phyloP scores from a whole-genome alignment of 2,329 filamentous ascomycete species.

The Thielaviopsis cerberus region DNA sequence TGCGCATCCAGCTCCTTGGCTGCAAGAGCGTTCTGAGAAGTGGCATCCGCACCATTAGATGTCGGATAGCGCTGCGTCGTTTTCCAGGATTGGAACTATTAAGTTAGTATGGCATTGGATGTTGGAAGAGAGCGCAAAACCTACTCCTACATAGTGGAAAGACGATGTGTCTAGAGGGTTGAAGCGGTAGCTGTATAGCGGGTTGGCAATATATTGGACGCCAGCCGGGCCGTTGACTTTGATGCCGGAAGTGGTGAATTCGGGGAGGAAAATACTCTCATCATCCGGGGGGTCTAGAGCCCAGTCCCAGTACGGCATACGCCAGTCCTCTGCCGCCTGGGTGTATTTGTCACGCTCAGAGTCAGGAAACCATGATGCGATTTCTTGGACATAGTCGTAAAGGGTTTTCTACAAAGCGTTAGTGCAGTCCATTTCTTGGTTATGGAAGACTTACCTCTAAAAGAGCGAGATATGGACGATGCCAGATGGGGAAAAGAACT shows the following conservation, averaged over 20 bases:
- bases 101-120: background rate
- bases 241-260: slow-evolving; percentile 30
- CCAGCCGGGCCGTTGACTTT: slow-evolving; percentile 38
- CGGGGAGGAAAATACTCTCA: slow-evolving; percentile 27
- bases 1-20: slow-evolving; percentile 33
- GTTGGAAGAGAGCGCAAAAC: slow-evolving; percentile 16
- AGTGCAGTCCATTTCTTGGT: background rate
- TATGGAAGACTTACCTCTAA: slow-evolving; percentile 29
- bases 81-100: slow-evolving; percentile 38
- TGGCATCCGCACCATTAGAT: slow-evolving; percentile 16
- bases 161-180: slow-evolving; percentile 38
- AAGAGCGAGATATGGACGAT: slow-evolving; percentile 56
- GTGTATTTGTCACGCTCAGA: slow-evolving; percentile 30
- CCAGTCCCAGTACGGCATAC: slow-evolving; percentile 44
- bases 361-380: slow-evolving; percentile 31
- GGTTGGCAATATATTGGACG: slow-evolving; percentile 37
- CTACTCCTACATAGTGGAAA: slow-evolving; percentile 41
- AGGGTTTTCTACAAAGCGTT: slow-evolving; percentile 10
- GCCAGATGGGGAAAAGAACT: slow-evolving; percentile 63
- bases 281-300: slow-evolving; percentile 29
- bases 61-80: slow-evolving; percentile 41
- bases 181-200: slow-evolving; percentile 42
- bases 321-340: slow-evolving; percentile 30
- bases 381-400: slow-evolving; percentile 15
- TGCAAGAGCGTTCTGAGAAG: slow-evolving; percentile 41